Base-by-base conservation (phyloP, 257 asterid species). In the Lithospermum erythrorhizon region DNA sequence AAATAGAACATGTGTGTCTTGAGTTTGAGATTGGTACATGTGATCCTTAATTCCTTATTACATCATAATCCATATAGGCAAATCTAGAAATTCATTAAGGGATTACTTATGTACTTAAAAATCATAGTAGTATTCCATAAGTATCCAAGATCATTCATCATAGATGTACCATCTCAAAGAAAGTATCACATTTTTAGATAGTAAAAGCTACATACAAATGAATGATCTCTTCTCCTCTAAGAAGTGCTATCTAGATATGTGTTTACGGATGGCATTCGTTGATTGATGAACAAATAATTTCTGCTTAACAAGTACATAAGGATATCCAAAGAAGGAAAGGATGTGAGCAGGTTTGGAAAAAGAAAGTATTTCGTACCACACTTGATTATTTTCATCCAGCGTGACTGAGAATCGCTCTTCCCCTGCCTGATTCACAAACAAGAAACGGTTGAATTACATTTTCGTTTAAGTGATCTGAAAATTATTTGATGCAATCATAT, bases 401-500 rank as follows among this genome's bases (percentile, higher is more conserved):
- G 90, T 77, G 49, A 93, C 79, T 4, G 98, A 89, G 80, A 93
- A 93, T 35, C 96, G 82, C 65, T 93, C 98, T 80, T 93, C 98
- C 64, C 98, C 98, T 17, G 94, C 97, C 97, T 89, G 87, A 59
- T 60, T 20, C 25, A 15, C 61, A 54, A 57, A 61, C 69, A 69
- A 72, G 64, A 17, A 61, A 58, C 67, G 48, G 19, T 32, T 48
- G 21, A 51, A 18, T 61, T 57, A 68, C 61, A 61, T 58, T 25
- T 57, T 24, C 52, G 10, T 29, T 24, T 57, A 61, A 58, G 21
- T 20, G 48, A 11, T 37, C 14, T 37, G 16, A 37, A 37, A 37
- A 37, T 4, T 11, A 37, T 8, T 9, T 11, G 4, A 41, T 41
- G 49, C 4, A 41, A 41, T 14, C 1, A 13, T 41, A 7, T 35